Percentiles rank a stretch among this genome's conserved stretches.
These are phyloP conservation scores for Zoysia pacifica DNA, from an alignment of 176 grass and related monocot genomes.

Conservation along the genomic window DNA sequence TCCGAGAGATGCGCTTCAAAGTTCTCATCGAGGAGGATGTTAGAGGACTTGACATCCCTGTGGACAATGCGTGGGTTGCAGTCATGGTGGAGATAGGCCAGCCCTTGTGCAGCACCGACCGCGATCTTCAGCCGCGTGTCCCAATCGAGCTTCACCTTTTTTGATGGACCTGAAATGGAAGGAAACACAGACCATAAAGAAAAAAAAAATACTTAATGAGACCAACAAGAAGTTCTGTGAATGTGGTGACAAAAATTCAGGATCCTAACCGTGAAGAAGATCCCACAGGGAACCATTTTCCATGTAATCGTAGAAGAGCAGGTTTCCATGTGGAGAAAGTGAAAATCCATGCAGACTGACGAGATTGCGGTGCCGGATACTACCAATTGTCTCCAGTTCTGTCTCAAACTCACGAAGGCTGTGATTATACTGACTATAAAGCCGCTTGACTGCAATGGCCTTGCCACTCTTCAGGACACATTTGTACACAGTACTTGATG, in stretches of 20 bases:
- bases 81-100: conserved; percentile 95
- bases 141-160: conserved; percentile 98
- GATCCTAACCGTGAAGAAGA: conserved; percentile 80
- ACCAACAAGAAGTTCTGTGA: conserved; percentile 1
- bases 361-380: conserved; percentile 88
- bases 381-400: conserved; percentile 84
- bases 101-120: conserved; percentile 81
- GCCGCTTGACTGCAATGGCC: conserved; percentile 86
- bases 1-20: conserved; percentile 89
- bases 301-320: conserved; percentile 99
- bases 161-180: conserved; percentile 73
- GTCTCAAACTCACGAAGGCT: conserved; percentile 83
- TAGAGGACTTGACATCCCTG: conserved; percentile 95
- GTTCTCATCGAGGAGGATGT: conserved; percentile 90
- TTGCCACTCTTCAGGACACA: conserved; percentile 84
- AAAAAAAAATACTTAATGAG: neutral
- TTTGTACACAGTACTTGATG: conserved; percentile 94
- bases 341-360: conserved; percentile 95
- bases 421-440: conserved; percentile 91
- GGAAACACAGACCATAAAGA: neutral
- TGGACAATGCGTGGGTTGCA: conserved; percentile 94
- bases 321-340: conserved; percentile 87
- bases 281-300: conserved; percentile 99
- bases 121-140: conserved; percentile 84
- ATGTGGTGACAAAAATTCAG: neutral